A percentile compares a stretch with the other conserved stretches of the same genome.
phyloP scores from a whole-genome alignment of 75 land plant species.

The Picea glauca region DNA sequence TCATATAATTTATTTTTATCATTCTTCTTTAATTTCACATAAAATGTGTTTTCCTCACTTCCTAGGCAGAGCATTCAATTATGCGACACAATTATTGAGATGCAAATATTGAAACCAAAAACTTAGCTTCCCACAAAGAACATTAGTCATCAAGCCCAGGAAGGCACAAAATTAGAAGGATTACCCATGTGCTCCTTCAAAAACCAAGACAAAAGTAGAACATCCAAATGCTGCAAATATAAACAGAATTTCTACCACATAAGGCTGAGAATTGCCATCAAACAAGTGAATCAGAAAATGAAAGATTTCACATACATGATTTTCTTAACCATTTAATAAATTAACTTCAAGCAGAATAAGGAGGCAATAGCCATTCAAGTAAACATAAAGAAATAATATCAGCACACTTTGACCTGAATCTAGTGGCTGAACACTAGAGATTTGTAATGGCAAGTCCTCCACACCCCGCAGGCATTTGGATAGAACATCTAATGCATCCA shows the following conservation, averaged over 20 bases:
- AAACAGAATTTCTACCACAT: not conserved
- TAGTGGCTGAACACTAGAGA: slow-evolving; percentile 84
- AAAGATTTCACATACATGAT: not conserved
- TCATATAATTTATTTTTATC: too few relatives aligned
- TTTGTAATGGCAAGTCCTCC: slow-evolving; percentile 68
- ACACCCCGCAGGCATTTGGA: slow-evolving; percentile 60
- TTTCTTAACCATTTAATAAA: not conserved
- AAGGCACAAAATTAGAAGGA: not conserved
- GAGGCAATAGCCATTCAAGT: not conserved
- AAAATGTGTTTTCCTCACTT: not conserved
- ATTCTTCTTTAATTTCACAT: not conserved
- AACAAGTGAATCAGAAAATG: not conserved
- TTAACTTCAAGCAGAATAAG: not conserved
- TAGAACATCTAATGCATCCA: slow-evolving; percentile 58
- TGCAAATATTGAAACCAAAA: not conserved
- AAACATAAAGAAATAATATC: slow-evolving; percentile 1
- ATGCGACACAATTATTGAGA: not conserved
- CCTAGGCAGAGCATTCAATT: not conserved
- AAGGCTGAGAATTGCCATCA: not conserved
- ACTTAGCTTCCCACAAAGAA: not conserved
- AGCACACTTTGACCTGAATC: slow-evolving; percentile 55
- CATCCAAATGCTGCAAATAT: not conserved
- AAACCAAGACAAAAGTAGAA: not conserved
- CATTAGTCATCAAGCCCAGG: not conserved
- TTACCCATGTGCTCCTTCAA: not conserved